Base-by-base conservation (phyloP, 306 rosid species). In the Prunus mume region DNA sequence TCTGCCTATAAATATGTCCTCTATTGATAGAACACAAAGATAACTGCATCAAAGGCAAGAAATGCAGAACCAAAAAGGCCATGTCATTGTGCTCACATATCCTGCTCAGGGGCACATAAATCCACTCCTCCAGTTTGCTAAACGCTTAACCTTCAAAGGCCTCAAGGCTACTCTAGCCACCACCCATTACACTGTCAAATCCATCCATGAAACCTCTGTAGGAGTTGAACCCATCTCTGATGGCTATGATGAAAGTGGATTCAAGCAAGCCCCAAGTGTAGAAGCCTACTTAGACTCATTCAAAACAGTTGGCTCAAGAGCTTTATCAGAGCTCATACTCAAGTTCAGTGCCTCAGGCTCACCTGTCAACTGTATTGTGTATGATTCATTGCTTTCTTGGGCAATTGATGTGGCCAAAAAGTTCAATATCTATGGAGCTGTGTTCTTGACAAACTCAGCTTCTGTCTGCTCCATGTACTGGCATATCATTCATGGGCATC, bases 71-170 rank as follows among this genome's bases (percentile, higher is more conserved):
- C 70, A 28, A 20, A 55, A 19, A n/a, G 84, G 78, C 12, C 88
- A 85, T 57, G 83, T 77, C 10, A 9, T 86, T 17, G 78, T 86
- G 49, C 68, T 86, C 38, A 63, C 87, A 38, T 83, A 78, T 34
- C 83, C 82, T 3, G 84, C 84, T 5, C 88, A 82, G 65, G 88
- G 88, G 10, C 88, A 82, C 78, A 79, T 85, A 47, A 85, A 85
- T 80, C 84, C 86, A 18, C 78, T 85, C 6, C 83, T 83, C 60
- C 89, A 86, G 57, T 86, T 86, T 69, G 83, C 89, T 22, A 86
- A 83, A 68, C 83, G 79, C 24, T 72, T 83, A 0, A 81, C 78
- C 55, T 72, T 76, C 65, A 77, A 80, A 55, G 89, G 85, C 11
- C 71, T 80, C 14, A 83, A 75, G 68, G 81, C 76, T 27, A 86